These are phyloP conservation scores for Monosiga brevicollis DNA, from an alignment of 78 protist species.

Conservation along the genomic window DNA sequence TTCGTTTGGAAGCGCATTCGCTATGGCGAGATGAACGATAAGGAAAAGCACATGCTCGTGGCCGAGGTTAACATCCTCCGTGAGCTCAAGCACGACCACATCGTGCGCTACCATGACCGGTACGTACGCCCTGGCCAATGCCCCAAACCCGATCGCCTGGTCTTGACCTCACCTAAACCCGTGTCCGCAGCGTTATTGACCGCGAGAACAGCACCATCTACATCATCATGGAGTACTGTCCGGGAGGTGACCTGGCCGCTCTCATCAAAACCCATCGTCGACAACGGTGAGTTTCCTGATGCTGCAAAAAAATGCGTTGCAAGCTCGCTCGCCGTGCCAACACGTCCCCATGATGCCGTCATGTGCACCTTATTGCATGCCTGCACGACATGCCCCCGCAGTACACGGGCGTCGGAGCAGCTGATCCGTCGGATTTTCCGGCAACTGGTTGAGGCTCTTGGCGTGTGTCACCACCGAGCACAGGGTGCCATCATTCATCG, in stretches of 20 bases:
- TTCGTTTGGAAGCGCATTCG: conserved; percentile 77
- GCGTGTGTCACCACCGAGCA: conserved; percentile 49
- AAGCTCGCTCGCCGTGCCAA: background rate
- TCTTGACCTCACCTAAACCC: conserved; percentile 42
- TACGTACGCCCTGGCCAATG: background rate
- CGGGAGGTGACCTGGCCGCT: conserved; percentile 77
- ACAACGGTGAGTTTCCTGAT: conserved; percentile 28
- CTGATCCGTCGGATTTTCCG: conserved; percentile 57
- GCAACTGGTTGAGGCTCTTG: conserved; percentile 59
- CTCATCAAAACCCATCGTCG: conserved; percentile 36
- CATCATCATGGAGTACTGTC: conserved; percentile 76
- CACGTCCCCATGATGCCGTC: background rate
- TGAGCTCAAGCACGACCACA: conserved; percentile 75
- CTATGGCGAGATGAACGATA: conserved; percentile 69
- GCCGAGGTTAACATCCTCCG: conserved; percentile 77
- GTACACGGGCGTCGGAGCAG: conserved; percentile 28
- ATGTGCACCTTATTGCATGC: background rate
- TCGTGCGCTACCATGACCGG: conserved; percentile 78
- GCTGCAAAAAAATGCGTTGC: conserved; percentile 18
- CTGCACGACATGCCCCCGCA: background rate
- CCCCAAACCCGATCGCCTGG: conserved; percentile 21
- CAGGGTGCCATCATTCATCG: conserved; percentile 78
- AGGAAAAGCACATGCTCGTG: conserved; percentile 73
- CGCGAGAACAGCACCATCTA: conserved; percentile 14
- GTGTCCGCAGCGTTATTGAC: conserved; percentile 40